Conservation (phyloP, 208 protist genomes). For the Leishmania braziliensis region DNA sequence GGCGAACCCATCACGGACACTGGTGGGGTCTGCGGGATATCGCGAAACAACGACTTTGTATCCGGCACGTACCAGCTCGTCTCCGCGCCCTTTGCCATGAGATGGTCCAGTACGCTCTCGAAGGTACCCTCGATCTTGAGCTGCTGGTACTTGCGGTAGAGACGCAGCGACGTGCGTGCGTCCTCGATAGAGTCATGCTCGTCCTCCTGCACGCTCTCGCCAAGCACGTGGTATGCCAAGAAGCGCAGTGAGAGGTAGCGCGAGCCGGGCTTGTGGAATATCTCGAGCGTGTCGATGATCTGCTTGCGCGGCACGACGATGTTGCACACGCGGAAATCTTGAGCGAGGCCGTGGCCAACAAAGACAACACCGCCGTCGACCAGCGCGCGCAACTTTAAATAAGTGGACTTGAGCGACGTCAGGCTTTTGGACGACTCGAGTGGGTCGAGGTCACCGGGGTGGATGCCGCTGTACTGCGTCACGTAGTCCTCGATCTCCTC, state of each 20-base stretch:
- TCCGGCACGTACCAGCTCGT: slow-evolving; percentile 93
- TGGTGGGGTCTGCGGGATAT: slow-evolving; percentile 44
- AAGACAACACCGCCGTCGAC: slow-evolving; percentile 94
- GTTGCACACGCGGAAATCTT: slow-evolving; percentile 97
- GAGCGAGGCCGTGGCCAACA: slow-evolving; percentile 95
- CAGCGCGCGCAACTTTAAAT: slow-evolving; percentile 94
- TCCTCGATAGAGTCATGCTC: slow-evolving; percentile 97
- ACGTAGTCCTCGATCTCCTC: slow-evolving; percentile 91
- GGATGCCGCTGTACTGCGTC: slow-evolving; percentile 94
- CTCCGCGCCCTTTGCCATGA: slow-evolving; percentile 87
- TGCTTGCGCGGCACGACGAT: slow-evolving; percentile 94
- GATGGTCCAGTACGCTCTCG: slow-evolving; percentile 73
- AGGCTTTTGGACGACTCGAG: slow-evolving; percentile 88
- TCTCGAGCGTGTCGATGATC: slow-evolving; percentile 97
- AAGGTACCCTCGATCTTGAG: slow-evolving; percentile 78
- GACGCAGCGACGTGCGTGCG: slow-evolving; percentile 90
- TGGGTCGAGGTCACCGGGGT: slow-evolving; percentile 95
- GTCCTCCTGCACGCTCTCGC: slow-evolving; percentile 94
- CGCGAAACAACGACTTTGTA: slow-evolving; percentile 49
- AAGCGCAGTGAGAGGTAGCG: slow-evolving; percentile 95
- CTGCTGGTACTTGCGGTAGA: slow-evolving; percentile 90
- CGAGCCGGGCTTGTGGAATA: slow-evolving; percentile 91
- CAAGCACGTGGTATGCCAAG: slow-evolving; percentile 93
- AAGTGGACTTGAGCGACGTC: slow-evolving; percentile 94
- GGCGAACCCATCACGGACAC: slow-evolving; percentile 58